Evolutionary conservation across 495 filamentous ascomycete genomes (phyloP).

Genomic region (Penicillium canariense): DNA sequence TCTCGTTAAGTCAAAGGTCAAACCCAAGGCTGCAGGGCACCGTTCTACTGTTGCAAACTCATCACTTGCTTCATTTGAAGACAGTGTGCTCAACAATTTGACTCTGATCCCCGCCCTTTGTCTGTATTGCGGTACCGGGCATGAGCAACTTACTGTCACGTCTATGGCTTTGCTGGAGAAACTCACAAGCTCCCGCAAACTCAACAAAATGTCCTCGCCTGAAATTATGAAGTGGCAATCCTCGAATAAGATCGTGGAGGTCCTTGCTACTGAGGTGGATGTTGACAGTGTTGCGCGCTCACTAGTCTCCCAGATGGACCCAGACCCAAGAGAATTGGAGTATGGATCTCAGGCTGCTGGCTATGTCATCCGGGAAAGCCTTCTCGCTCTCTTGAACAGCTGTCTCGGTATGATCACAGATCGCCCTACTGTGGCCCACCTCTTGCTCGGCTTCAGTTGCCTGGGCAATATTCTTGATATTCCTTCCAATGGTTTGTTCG

Average conservation of each 20-base stretch:
- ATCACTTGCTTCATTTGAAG: conserved; percentile 81
- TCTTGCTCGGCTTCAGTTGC: conserved; percentile 84
- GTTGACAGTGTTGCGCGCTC: conserved; percentile 65
- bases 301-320: conserved; percentile 62
- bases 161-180: conserved; percentile 81
- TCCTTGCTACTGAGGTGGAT: conserved; percentile 69
- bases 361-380: conserved; percentile 72
- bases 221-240: conserved; percentile 52
- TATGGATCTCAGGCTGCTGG: conserved; percentile 59
- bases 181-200: conserved; percentile 74
- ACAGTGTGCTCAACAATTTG: conserved; percentile 80
- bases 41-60: conserved; percentile 61
- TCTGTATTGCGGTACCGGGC: conserved; percentile 76
- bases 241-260: conserved; percentile 74
- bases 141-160: conserved; percentile 69
- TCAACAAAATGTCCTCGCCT: conserved; percentile 54
- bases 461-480: conserved; percentile 63
- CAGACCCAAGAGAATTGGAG: conserved; percentile 60
- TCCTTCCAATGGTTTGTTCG: conserved; percentile 61
- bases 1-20: conserved; percentile 74
- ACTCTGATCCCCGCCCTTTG: conserved; percentile 73
- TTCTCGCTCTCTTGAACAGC: conserved; percentile 78
- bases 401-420: conserved; percentile 69
- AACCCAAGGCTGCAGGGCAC: conserved; percentile 45
- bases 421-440: conserved; percentile 79